Evolutionary conservation across 1,284 basidiomycete species (phyloP).

Genomic region (Hemileia vastatrix): DNA sequence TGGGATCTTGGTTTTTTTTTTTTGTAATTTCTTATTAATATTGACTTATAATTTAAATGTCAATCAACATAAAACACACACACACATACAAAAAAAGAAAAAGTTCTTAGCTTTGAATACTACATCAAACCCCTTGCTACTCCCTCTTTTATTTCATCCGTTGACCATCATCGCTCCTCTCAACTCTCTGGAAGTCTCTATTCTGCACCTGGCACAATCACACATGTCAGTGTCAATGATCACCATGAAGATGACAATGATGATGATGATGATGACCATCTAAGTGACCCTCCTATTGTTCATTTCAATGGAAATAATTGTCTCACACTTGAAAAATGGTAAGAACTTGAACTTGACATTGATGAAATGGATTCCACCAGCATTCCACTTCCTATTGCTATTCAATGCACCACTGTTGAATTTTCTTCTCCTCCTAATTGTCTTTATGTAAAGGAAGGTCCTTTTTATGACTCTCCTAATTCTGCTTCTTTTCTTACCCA

Average conservation of each 20-base stretch:
- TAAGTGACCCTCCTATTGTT: too few relatives aligned
- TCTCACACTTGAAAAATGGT: constrained; percentile 10
- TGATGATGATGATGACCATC: not conserved
- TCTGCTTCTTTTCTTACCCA: not conserved
- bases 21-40: too few relatives aligned
- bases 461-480: constrained; percentile 7
- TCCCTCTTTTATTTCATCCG: not conserved
- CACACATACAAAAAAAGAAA: too few relatives aligned
- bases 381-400: too few relatives aligned
- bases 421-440: too few relatives aligned
- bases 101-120: constrained; percentile 16
- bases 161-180: too few relatives aligned
- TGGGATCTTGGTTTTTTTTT: too few relatives aligned
- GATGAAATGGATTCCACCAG: not conserved
- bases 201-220: constrained; percentile 2
- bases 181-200: too few relatives aligned
- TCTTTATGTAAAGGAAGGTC: constrained; percentile 1
- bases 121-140: constrained; percentile 11
- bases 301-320: constrained; percentile 15
- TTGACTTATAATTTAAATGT: too few relatives aligned
- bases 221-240: not conserved
- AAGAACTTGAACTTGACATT: constrained; percentile 16
- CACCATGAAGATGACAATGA: constrained; percentile 9
- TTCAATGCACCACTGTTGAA: too few relatives aligned
- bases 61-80: too few relatives aligned